These are phyloP conservation scores for Penicillium hesseltinei DNA, from an alignment of 2,329 filamentous ascomycete species.

Conservation along the genomic window DNA sequence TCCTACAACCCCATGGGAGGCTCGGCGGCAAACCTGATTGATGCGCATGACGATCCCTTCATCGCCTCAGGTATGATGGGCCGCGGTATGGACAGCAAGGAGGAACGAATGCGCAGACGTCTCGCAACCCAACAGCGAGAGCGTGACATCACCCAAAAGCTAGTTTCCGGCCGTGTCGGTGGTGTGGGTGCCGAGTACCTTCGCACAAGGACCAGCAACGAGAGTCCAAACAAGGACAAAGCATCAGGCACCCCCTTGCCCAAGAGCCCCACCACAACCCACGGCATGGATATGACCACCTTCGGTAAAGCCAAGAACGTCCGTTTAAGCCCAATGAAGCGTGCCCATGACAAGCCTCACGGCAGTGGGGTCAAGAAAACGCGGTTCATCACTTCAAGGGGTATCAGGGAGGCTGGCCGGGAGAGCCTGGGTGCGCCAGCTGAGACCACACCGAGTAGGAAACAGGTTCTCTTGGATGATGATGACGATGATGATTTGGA, in stretches of 20 bases:
- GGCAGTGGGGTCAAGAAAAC: slow-evolving; percentile 60
- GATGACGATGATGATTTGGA: slow-evolving; percentile 53
- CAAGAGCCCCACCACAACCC: slow-evolving; percentile 9
- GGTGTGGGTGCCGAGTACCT: slow-evolving; percentile 48
- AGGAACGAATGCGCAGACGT: slow-evolving; percentile 44
- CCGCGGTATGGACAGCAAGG: slow-evolving; percentile 42
- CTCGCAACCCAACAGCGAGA: slow-evolving; percentile 46
- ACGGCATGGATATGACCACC: slow-evolving; percentile 25
- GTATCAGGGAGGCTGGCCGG: slow-evolving; percentile 72
- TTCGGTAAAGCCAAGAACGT: slow-evolving; percentile 41
- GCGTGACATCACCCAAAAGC: slow-evolving; percentile 44
- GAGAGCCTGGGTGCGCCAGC: slow-evolving; percentile 62
- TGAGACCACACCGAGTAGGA: slow-evolving; percentile 34
- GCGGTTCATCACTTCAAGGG: slow-evolving; percentile 74
- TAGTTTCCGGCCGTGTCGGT: slow-evolving; percentile 35
- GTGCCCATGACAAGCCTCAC: slow-evolving; percentile 35
- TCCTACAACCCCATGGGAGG: slow-evolving; percentile 28
- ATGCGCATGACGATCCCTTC: slow-evolving; percentile 45
- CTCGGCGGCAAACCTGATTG: slow-evolving; percentile 43
- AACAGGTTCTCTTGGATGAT: slow-evolving; percentile 40
- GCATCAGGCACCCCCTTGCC: slow-evolving; percentile 10
- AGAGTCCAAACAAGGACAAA: slow-evolving; percentile 16
- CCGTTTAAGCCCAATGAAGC: slow-evolving; percentile 43
- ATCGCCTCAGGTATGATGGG: slow-evolving; percentile 39
- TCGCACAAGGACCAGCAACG: slow-evolving; percentile 33